Conservation (phyloP, 2,329 filamentous ascomycete species). For the Lecanicillium sp. region DNA sequence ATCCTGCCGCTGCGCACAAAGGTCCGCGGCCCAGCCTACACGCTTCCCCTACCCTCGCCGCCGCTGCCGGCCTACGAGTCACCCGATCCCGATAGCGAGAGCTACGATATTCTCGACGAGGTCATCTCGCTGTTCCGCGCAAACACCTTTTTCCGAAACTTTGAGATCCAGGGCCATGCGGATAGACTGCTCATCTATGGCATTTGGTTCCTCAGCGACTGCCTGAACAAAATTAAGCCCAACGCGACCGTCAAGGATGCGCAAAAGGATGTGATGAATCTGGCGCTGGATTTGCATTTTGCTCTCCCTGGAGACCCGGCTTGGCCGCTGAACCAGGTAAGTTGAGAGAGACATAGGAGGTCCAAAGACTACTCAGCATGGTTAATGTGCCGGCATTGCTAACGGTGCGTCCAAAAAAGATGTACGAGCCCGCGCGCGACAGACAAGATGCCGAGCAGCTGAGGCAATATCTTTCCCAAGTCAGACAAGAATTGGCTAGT, state of each 20-base stretch:
- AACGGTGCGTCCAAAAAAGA: conserved; percentile 31
- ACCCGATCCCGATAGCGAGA: conserved; percentile 78
- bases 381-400: neutral
- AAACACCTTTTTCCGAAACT: conserved; percentile 99
- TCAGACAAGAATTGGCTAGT: conserved; percentile 81
- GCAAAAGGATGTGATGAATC: conserved; percentile 73
- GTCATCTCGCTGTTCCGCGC: conserved; percentile 87
- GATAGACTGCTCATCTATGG: conserved; percentile 94
- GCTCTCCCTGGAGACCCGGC: conserved; percentile 86
- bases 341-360: conserved; percentile 11
- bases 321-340: conserved; percentile 83
- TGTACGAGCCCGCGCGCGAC: conserved; percentile 83
- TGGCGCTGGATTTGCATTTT: conserved; percentile 88
- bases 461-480: conserved; percentile 83
- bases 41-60: conserved; percentile 54
- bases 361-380: neutral
- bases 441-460: conserved; percentile 84
- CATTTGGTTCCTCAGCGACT: conserved; percentile 90
- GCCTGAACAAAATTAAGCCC: conserved; percentile 78
- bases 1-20: conserved; percentile 90
- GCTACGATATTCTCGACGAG: conserved; percentile 95
- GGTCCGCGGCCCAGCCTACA: conserved; percentile 89
- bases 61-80: conserved; percentile 52
- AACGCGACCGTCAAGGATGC: conserved; percentile 51
- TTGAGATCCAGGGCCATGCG: conserved; percentile 94